phyloP scores from a whole-genome alignment of 768 basidiomycete genomes.

The Pleurotus tuoliensis region DNA sequence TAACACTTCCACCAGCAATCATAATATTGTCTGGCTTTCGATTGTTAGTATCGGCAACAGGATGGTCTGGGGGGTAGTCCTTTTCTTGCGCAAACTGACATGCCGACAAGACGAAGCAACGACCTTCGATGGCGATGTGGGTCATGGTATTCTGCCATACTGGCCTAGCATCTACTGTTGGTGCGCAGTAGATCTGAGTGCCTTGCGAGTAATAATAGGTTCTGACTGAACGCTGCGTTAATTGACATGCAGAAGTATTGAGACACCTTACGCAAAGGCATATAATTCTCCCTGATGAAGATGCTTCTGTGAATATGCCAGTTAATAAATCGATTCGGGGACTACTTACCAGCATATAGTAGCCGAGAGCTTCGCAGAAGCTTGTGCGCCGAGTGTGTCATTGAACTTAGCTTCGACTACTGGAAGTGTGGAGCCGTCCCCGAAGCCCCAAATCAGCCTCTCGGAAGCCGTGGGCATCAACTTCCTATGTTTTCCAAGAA shows the following conservation, averaged over 20 bases:
- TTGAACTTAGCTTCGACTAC: constrained; percentile 40
- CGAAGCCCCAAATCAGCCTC: constrained; percentile 59
- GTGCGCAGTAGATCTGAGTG: constrained; percentile 60
- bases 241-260: neutral
- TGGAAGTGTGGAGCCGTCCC: constrained; percentile 50
- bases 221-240: constrained; percentile 35
- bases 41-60: constrained; percentile 32
- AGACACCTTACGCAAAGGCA: constrained; percentile 48
- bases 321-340: neutral
- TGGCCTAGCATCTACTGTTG: constrained; percentile 59
- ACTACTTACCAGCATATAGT: constrained; percentile 53
- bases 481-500: constrained; percentile 62
- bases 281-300: constrained; percentile 59
- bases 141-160: constrained; percentile 55
- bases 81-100: constrained; percentile 55
- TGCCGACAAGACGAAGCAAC: constrained; percentile 65
- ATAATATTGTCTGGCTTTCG: constrained; percentile 45
- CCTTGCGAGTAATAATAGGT: constrained; percentile 56
- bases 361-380: constrained; percentile 46
- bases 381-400: constrained; percentile 13
- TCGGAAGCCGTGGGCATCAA: constrained; percentile 60
- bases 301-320: neutral
- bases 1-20: constrained; percentile 61
- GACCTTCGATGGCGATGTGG: constrained; percentile 65
- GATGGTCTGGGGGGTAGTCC: constrained; percentile 47